Percentiles rank a stretch among this genome's conserved stretches.
These are phyloP conservation scores for Ocimum tenuiflorum DNA, from an alignment of 257 asterid genomes.

Conservation along the genomic window DNA sequence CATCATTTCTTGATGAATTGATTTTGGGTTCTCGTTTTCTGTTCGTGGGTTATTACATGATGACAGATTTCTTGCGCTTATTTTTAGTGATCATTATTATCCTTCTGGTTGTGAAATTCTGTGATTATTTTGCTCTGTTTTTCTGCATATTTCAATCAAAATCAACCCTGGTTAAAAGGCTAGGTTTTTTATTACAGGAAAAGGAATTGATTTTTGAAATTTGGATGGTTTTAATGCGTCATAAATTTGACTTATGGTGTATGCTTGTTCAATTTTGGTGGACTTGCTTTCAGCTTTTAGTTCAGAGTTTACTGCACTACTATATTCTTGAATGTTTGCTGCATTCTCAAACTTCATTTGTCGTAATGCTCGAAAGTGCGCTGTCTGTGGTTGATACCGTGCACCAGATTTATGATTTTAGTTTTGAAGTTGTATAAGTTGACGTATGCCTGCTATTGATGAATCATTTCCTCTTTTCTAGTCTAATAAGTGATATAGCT, in stretches of 20 bases:
- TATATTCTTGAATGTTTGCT: constrained; percentile 11
- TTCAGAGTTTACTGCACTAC: constrained; percentile 3
- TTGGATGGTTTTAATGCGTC: background rate
- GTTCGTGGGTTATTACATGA: too few relatives aligned
- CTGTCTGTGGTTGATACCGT: background rate
- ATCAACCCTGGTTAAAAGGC: background rate
- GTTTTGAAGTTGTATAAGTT: background rate
- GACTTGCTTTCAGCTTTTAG: background rate
- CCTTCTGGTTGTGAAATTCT: background rate
- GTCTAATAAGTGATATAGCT: background rate
- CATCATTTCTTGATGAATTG: background rate
- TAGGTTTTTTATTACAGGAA: background rate
- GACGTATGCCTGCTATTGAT: background rate
- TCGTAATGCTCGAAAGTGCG: background rate
- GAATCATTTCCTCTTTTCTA: background rate
- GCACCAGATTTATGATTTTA: background rate
- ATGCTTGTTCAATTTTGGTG: constrained; percentile 9
- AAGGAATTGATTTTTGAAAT: background rate
- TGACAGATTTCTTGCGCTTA: background rate
- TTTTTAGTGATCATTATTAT: constrained; percentile 6
- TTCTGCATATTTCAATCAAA: background rate
- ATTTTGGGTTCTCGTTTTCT: too few relatives aligned
- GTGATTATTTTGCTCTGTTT: background rate
- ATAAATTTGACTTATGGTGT: background rate
- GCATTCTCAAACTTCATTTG: background rate